A percentile compares a stretch with the other conserved stretches of the same genome.
These are phyloP conservation scores for Dictyophora rubrovolvata DNA, from an alignment of 768 basidiomycete genomes.

Conservation along the genomic window DNA sequence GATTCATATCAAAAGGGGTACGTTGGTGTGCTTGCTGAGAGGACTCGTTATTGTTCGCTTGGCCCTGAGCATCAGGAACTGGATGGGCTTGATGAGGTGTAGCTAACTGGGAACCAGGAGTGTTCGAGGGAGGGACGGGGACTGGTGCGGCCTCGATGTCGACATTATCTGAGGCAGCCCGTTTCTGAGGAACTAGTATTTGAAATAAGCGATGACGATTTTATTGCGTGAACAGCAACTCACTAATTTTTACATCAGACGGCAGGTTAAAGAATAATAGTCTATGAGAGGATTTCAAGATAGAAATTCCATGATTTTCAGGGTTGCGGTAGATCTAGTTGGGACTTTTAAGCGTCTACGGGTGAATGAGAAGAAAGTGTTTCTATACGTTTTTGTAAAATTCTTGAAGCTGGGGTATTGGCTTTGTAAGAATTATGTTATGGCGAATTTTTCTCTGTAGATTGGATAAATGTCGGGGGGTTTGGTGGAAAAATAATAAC, in stretches of 20 bases:
- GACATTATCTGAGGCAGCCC: background rate
- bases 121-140: no score
- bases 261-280: slow-evolving; percentile 2
- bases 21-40: no score
- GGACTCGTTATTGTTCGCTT: no score
- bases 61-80: no score
- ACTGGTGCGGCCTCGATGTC: background rate
- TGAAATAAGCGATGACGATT: no score
- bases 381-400: slow-evolving; percentile 39
- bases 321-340: background rate
- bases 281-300: background rate
- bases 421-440: slow-evolving; percentile 38
- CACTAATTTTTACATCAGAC: slow-evolving; percentile 1
- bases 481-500: background rate
- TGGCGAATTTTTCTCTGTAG: slow-evolving; percentile 51
- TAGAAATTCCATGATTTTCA: background rate
- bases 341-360: slow-evolving; percentile 11
- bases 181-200: background rate
- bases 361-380: slow-evolving; percentile 16
- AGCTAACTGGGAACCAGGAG: no score
- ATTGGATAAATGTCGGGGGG: background rate
- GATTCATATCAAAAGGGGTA: no score
- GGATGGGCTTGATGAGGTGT: background rate
- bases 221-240: background rate
- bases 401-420: slow-evolving; percentile 39